Conservation (phyloP, 2,329 filamentous ascomycete genomes). For the Thielaviopsis musarum region DNA sequence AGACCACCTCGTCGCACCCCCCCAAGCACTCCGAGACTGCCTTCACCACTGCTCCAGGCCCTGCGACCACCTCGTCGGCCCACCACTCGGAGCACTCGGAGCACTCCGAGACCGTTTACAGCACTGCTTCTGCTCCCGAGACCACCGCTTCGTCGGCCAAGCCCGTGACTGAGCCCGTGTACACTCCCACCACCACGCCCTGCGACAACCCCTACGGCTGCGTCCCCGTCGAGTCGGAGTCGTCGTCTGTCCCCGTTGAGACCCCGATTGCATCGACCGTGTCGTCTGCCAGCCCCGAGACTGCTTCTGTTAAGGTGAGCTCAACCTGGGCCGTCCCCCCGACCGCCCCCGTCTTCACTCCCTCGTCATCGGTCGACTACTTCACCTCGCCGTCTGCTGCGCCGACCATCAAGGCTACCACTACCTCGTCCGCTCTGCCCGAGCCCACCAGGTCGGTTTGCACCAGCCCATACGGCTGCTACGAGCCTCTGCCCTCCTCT, state of each 20-base stretch:
- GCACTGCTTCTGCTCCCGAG: background rate
- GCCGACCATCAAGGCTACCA: background rate
- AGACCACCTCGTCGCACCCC: background rate
- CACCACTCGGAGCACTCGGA: background rate
- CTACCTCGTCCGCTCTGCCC: background rate
- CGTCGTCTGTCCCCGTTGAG: background rate
- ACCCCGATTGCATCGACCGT: background rate
- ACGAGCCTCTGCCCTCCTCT: background rate
- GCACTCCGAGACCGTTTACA: background rate
- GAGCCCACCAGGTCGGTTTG: background rate
- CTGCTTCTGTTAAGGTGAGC: background rate
- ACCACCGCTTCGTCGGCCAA: constrained; percentile 1
- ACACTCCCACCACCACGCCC: background rate
- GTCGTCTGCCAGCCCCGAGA: constrained; percentile 3
- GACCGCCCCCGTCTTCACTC: constrained; percentile 1
- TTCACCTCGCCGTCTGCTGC: background rate
- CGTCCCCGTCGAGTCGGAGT: background rate
- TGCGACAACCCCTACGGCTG: constrained; percentile 8
- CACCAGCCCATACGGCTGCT: constrained; percentile 10
- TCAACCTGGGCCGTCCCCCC: constrained; percentile 5
- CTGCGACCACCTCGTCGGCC: background rate
- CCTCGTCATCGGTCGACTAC: background rate
- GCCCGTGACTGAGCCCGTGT: background rate
- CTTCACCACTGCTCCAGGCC: background rate
- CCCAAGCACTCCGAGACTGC: background rate